These are phyloP conservation scores for Pichia inconspicua DNA, from an alignment of 1,139 yeast species.

Conservation along the genomic window DNA sequence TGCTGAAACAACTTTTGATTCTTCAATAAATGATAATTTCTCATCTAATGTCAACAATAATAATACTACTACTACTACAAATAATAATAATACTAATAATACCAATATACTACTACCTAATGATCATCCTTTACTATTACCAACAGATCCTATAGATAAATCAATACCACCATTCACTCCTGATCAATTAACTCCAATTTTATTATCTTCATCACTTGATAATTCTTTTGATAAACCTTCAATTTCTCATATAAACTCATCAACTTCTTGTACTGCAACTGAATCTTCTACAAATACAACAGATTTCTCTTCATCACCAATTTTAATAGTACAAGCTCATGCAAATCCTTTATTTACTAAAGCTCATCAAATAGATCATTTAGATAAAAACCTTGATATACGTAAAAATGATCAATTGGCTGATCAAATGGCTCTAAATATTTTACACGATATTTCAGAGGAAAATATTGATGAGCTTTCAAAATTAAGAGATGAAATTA, in stretches of 20 bases:
- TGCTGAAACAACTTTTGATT: background rate
- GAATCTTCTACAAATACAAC: constrained; percentile 12
- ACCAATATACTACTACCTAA: background rate
- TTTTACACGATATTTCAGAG: constrained; percentile 23
- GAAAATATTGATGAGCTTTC: constrained; percentile 25
- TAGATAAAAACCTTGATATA: constrained; percentile 21
- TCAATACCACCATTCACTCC: constrained; percentile 23
- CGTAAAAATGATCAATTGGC: constrained; percentile 25
- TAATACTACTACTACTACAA: too few species aligned
- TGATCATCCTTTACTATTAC: constrained; percentile 16
- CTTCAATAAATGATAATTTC: background rate
- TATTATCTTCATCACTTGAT: constrained; percentile 13
- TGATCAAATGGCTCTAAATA: constrained; percentile 28
- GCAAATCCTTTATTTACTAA: constrained; percentile 22
- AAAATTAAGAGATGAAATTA: constrained; percentile 23
- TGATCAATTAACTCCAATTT: constrained; percentile 23
- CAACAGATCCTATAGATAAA: constrained; percentile 22
- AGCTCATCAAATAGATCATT: constrained; percentile 27
- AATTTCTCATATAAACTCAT: constrained; percentile 1
- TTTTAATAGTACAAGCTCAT: constrained; percentile 8
- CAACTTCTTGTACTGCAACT: background rate
- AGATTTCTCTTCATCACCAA: constrained; percentile 1
- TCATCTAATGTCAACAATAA: background rate
- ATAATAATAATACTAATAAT: background rate
- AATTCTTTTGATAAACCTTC: constrained; percentile 4